A percentile compares a stretch with the other conserved stretches of the same genome.
Conservation (phyloP, 2,329 filamentous ascomycete species). For the Xylaria sp. region DNA sequence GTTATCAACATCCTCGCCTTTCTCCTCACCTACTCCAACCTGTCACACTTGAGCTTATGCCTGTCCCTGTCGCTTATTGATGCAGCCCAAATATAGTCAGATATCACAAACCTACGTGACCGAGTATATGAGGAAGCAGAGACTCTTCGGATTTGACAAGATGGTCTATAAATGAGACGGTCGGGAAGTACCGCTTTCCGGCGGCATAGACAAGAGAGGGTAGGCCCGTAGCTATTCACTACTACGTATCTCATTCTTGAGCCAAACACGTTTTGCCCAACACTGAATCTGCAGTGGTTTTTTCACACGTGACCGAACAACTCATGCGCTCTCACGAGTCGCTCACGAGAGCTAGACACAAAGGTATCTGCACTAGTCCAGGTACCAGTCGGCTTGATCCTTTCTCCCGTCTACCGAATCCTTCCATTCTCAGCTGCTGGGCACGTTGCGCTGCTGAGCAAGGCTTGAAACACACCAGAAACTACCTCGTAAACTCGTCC, state of each 20-base stretch:
- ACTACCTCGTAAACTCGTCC: conserved; percentile 3
- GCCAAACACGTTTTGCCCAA: conserved; percentile 6
- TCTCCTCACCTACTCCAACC: conserved; percentile 27
- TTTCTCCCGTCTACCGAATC: conserved; percentile 1
- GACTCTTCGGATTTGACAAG: conserved; percentile 1
- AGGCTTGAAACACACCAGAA: conserved; percentile 17
- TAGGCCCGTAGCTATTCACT: not conserved
- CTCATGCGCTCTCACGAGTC: not conserved
- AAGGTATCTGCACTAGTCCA: no score
- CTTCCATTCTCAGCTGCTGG: conserved; percentile 1
- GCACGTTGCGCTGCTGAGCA: conserved; percentile 3
- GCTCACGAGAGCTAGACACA: not conserved
- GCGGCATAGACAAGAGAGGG: not conserved
- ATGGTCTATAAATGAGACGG: not conserved
- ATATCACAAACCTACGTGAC: conserved; percentile 10
- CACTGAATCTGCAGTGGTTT: conserved; percentile 11
- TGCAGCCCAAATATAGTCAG: conserved; percentile 26
- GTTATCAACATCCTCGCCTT: conserved; percentile 6
- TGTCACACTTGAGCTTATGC: conserved; percentile 19
- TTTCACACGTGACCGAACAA: conserved; percentile 8
- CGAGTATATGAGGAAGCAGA: not conserved
- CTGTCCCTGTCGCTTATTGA: conserved; percentile 30
- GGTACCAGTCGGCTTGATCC: no score
- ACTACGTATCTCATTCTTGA: not conserved
- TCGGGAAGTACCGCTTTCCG: not conserved